phyloP scores from a whole-genome alignment of 2,329 filamentous ascomycete genomes.

The Trichoderma atrobrunneum region DNA sequence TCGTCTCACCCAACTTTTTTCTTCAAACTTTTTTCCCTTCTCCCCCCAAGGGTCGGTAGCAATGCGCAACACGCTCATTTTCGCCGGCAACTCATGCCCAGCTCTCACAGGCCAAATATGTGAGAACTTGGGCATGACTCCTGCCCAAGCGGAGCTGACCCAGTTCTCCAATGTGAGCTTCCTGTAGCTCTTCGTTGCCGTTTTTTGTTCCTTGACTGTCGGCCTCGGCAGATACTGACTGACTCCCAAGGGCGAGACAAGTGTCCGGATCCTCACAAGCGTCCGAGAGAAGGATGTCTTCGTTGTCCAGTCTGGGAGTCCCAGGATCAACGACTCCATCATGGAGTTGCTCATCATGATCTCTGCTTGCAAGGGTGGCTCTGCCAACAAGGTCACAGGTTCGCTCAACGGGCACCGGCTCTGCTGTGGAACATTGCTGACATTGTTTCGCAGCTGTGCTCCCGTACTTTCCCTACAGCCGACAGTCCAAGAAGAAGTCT shows the following conservation, averaged over 20 bases:
- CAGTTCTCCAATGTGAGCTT: conserved; percentile 67
- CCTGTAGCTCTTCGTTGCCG: conserved; percentile 25
- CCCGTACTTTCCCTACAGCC: conserved; percentile 97
- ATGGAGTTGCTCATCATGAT: conserved; percentile 99
- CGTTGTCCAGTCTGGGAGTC: conserved; percentile 94
- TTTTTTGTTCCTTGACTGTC: conserved; percentile 7
- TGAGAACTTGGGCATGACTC: conserved; percentile 63
- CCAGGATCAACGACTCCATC: conserved; percentile 95
- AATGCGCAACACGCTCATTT: conserved; percentile 67
- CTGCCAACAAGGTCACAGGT: conserved; percentile 96
- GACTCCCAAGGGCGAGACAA: conserved; percentile 61
- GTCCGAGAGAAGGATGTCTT: conserved; percentile 99
- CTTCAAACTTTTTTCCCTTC: conserved; percentile 18
- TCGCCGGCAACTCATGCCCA: conserved; percentile 66
- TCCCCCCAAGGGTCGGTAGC: conserved; percentile 30
- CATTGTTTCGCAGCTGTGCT: conserved; percentile 62
- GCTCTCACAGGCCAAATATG: conserved; percentile 64
- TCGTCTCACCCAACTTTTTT: conserved; percentile 2
- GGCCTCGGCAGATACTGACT: conserved; percentile 23
- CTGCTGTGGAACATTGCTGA: conserved; percentile 8
- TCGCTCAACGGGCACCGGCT: conserved; percentile 32
- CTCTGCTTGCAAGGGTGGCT: conserved; percentile 95
- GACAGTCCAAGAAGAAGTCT: conserved; percentile 98
- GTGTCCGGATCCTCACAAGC: conserved; percentile 66
- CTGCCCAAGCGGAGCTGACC: conserved; percentile 62